Evolutionary conservation across 495 filamentous ascomycete genomes (phyloP).

Genomic region (Penicillium canariense): DNA sequence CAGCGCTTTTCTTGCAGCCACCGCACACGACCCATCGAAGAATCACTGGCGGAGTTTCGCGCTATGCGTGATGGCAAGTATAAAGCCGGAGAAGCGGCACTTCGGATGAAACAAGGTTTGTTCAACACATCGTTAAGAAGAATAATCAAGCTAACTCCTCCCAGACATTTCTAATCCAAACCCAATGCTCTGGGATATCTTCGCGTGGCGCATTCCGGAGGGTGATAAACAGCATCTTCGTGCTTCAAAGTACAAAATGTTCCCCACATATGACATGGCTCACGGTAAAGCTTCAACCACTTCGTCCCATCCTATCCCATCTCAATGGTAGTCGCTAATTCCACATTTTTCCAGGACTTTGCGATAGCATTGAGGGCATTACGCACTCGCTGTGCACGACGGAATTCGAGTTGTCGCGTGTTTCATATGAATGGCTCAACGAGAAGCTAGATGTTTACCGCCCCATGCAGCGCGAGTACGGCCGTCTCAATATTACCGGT

Average conservation of each 20-base stretch:
- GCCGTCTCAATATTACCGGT: constrained; percentile 76
- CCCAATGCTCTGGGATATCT: constrained; percentile 66
- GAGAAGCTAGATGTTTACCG: constrained; percentile 71
- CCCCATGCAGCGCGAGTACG: constrained; percentile 81
- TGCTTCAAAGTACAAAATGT: constrained; percentile 79
- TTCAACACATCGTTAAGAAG: too few species aligned
- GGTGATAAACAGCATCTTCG: constrained; percentile 60
- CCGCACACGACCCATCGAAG: constrained; percentile 67
- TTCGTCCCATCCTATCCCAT: too few species aligned
- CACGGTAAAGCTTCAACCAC: constrained; percentile 59
- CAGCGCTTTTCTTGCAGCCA: constrained; percentile 76
- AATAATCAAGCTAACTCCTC: too few species aligned
- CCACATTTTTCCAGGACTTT: constrained; percentile 52
- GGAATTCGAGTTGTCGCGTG: constrained; percentile 73
- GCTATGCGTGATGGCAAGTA: constrained; percentile 92
- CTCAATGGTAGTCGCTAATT: too few species aligned
- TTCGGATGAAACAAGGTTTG: constrained; percentile 80
- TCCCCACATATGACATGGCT: constrained; percentile 90
- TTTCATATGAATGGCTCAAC: constrained; percentile 87
- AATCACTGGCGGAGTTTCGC: constrained; percentile 78
- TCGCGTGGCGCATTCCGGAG: constrained; percentile 74
- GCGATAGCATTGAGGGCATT: constrained; percentile 83
- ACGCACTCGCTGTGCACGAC: constrained; percentile 88
- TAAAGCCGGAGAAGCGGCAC: constrained; percentile 77
- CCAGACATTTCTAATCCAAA: too few species aligned